phyloP scores from a whole-genome alignment of 257 asterid genomes.

The Solanum clarkiae region DNA sequence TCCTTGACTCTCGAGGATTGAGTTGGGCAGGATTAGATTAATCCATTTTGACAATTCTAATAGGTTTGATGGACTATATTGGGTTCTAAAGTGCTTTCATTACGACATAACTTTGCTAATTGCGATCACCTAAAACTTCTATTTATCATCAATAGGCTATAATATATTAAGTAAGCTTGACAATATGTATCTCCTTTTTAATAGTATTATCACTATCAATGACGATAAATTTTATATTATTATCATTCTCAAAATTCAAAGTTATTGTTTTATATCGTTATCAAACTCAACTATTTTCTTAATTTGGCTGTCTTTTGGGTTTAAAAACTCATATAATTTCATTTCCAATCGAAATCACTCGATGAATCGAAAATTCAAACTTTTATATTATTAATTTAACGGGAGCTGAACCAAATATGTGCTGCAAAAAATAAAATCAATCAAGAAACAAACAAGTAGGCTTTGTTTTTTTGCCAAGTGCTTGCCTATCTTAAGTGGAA shows the following conservation, averaged over 20 bases:
- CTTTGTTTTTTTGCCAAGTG: background rate
- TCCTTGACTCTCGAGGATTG: no score
- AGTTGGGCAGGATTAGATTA: no score
- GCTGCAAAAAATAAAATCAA: background rate
- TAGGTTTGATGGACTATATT: no score
- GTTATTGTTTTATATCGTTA: background rate
- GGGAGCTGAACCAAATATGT: background rate
- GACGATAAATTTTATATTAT: background rate
- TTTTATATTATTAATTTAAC: background rate
- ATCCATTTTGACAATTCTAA: no score
- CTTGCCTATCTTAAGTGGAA: background rate
- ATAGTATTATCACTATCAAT: background rate
- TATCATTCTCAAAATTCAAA: background rate
- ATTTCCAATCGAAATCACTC: background rate
- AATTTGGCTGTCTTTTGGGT: background rate
- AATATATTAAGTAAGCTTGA: background rate
- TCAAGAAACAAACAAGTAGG: background rate
- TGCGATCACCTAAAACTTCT: no score
- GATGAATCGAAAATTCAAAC: background rate
- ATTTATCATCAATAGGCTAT: no score
- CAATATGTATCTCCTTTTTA: background rate
- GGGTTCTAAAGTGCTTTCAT: no score
- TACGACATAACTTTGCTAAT: no score
- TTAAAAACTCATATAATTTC: background rate
- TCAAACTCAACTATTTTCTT: background rate